Evolutionary conservation across 2,329 filamentous ascomycete genomes (phyloP), one percentile per base, ranked within the genome.

Genomic region (Emmonsia crescens): DNA sequence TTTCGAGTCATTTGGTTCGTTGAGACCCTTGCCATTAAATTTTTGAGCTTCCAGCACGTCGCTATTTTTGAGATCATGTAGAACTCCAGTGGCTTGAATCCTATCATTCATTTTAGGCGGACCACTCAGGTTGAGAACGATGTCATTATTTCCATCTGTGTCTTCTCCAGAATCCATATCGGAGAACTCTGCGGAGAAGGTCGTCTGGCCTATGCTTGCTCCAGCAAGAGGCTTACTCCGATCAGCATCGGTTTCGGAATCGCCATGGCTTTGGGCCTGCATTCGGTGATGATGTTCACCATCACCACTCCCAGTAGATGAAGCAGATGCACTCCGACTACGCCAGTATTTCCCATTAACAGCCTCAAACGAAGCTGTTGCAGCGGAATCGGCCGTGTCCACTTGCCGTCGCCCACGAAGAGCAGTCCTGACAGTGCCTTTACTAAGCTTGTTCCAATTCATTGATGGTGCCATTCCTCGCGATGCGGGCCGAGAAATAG

Each of bases 401-500:
- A 61, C 64, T n/a, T 63, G n/a, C 29, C 64, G 65, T 40, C 70
- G 68, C 60, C 68, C 69, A 33, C 73, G 70, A 59, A 79, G 73
- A 0, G 74, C 74, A 19, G 76, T 80, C 46, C 78, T 71, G 54
- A 79, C 72, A 9, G 72, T 71, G 51, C 70, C 70, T 56, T 75
- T 76, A 29, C 73, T 74, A 24, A 73, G 74, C 61, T 76, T 72
- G 58, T 80, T 80, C 78, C 78, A 80, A 60, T 72, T 76, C n/a
- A 73, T 70, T 1, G 70, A 69, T 10, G 72, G 71, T 29, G 69
- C 66, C 14, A 68, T 70, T 58, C 60, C 68, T 40, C 65, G 24
- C 5, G 57, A 44, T 27, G 40, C 16, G 27, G 38, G 56, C 5
- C 38, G 56, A 8, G 56, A 46, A 33, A 57, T 24, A 8, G 61